These are phyloP conservation scores for Talaromyces sp. DNA, from an alignment of 2,329 filamentous ascomycete species.

Conservation along the genomic window DNA sequence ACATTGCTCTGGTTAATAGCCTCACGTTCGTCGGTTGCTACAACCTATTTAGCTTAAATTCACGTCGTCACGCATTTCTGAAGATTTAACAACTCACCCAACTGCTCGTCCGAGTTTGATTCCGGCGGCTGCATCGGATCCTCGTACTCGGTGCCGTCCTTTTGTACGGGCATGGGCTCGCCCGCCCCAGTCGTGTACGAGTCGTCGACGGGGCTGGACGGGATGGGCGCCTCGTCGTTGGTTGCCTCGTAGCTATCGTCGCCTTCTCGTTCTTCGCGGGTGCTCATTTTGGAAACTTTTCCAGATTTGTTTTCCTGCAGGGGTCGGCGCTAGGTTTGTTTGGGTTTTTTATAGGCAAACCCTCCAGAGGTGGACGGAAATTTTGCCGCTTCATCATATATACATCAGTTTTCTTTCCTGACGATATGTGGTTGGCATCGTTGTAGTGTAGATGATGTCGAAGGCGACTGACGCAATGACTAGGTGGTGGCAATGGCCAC, in stretches of 20 bases:
- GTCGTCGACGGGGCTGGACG: constrained; percentile 15
- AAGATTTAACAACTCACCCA: constrained; percentile 19
- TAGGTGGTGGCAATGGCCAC: neutral
- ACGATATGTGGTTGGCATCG: neutral
- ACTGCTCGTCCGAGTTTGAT: constrained; percentile 21
- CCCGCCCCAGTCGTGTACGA: constrained; percentile 17
- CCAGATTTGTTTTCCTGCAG: neutral
- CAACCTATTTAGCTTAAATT: constrained; percentile 14
- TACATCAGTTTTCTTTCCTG: too few species aligned
- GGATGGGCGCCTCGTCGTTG: constrained; percentile 22
- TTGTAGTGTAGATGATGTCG: neutral
- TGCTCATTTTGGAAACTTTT: constrained; percentile 15
- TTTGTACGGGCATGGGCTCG: constrained; percentile 18
- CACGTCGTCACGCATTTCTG: too few species aligned
- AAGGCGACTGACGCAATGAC: neutral
- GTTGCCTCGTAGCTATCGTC: constrained; percentile 24
- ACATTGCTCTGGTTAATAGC: constrained; percentile 10
- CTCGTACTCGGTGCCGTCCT: constrained; percentile 19
- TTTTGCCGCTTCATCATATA: neutral
- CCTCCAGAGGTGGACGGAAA: neutral
- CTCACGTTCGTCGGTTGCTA: neutral
- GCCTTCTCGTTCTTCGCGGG: constrained; percentile 18
- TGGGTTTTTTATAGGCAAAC: neutral
- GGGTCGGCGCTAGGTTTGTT: neutral
- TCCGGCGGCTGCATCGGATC: constrained; percentile 25